Evolutionary conservation across 768 basidiomycete species (phyloP), one percentile per base, ranked within the genome.

Genomic region (Erythrobasidium yunnanense): DNA sequence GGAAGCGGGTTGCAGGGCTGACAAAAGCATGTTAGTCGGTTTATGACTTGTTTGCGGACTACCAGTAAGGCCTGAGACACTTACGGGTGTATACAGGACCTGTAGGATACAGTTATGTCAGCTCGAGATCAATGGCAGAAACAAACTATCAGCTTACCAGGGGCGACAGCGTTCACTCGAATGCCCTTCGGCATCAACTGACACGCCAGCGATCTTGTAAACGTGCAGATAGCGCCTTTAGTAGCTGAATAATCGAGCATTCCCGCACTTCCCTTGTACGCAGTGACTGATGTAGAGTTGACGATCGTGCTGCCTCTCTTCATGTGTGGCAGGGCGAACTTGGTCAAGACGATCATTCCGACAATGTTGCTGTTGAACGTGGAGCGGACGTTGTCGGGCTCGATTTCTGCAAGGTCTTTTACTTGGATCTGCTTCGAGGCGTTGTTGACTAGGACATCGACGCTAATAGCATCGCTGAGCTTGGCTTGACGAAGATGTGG

Each of bases 291-390:
- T 2, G 83, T 80, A 4, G 83, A 83, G 74, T 84, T 83, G 78
- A 85, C 81, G 72, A 85, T 84, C 30, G 77, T 77, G 1, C 79
- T 75, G 1, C 84, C 83, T 45, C 81, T 80, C 70, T 81, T 81
- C 75, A 84, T 77, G 74, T 84, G 81, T 18, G 84, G 83, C 17
- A 83, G 72, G 15, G 83, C 80, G 68, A 76, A 80, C 73, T 82
- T 83, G 27, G 82, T 79, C 23, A 84, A 65, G 0, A 80, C 81
- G 66, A 85, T 81, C 82, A 82, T 83, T 68, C 79, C 79, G 47
- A 85, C 67, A 71, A 84, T 83, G 76, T 85, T 85, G 55, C 78
- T 76, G 50, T 79, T 73, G 78, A 83, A 83, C 2, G 81, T 83
- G 69, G 79, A 80, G 67, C 81, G 77, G 32, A 84, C 82, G 29